Conservation (phyloP, 306 rosid species). For the Casuarina glauca region DNA sequence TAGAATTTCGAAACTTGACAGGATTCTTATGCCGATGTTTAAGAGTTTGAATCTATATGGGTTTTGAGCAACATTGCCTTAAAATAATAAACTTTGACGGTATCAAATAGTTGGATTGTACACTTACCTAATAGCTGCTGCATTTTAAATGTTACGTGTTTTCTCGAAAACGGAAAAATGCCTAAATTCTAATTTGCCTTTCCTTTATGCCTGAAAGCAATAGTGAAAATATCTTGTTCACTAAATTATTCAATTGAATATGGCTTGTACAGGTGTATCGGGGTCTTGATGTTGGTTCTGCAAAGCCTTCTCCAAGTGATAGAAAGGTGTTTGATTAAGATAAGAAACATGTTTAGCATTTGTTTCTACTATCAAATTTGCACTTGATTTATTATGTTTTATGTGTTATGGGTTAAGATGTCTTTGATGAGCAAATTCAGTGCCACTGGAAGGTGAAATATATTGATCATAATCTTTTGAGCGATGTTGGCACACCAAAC, state of each 20-base stretch:
- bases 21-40: too few relatives aligned
- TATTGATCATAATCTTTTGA: background rate
- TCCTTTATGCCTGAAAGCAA: background rate
- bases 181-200: background rate
- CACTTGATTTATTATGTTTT: background rate
- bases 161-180: background rate
- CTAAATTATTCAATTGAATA: slow-evolving; percentile 7
- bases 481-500: background rate
- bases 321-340: slow-evolving; percentile 59
- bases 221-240: background rate
- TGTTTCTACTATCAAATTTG: slow-evolving; percentile 13
- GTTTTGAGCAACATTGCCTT: too few relatives aligned
- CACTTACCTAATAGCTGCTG: background rate
- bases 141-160: background rate
- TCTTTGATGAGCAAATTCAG: background rate
- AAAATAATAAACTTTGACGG: too few relatives aligned
- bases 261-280: slow-evolving; percentile 60
- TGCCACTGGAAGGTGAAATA: background rate
- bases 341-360: slow-evolving; percentile 9
- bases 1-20: too few relatives aligned
- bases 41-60: too few relatives aligned
- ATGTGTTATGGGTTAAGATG: background rate
- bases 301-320: slow-evolving; percentile 75
- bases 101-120: too few relatives aligned
- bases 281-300: slow-evolving; percentile 94